These are phyloP conservation scores for Dactylonectria macrodidyma DNA, from an alignment of 2,329 filamentous ascomycete species.

Conservation along the genomic window DNA sequence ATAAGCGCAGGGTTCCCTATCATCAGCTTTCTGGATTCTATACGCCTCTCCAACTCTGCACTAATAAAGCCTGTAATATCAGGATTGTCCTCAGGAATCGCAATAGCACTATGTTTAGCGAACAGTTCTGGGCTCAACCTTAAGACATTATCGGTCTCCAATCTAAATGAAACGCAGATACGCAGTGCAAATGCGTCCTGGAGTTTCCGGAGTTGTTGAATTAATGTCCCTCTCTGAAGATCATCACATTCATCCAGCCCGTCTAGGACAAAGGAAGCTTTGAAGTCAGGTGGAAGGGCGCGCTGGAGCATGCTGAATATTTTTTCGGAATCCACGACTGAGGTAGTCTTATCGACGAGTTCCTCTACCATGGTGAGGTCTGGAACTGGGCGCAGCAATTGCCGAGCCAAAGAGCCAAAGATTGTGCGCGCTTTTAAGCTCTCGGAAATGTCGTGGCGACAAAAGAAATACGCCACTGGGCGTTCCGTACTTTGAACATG, in stretches of 20 bases:
- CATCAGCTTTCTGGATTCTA: conserved; percentile 11
- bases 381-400: conserved; percentile 45
- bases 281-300: background rate
- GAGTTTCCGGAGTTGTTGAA: background rate
- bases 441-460: conserved; percentile 48
- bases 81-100: conserved; percentile 41
- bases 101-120: background rate
- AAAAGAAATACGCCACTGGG: conserved; percentile 54
- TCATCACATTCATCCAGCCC: conserved; percentile 39
- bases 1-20: conserved; percentile 36
- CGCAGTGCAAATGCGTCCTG: background rate
- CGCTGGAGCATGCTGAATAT: too few species aligned
- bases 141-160: background rate
- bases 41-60: conserved; percentile 25
- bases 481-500: background rate
- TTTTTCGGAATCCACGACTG: too few species aligned
- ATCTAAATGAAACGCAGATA: conserved; percentile 3
- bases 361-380: too few species aligned
- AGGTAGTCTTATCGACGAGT: too few species aligned
- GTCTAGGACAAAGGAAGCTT: conserved; percentile 26
- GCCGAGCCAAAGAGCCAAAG: conserved; percentile 53
- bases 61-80: conserved; percentile 45
- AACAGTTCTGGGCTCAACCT: background rate
- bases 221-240: background rate
- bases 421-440: conserved; percentile 49